Evolutionary conservation across 352 stramenopile genomes (phyloP), one percentile per base, ranked within the genome.

Genomic region (Pythium phragmiticola): DNA sequence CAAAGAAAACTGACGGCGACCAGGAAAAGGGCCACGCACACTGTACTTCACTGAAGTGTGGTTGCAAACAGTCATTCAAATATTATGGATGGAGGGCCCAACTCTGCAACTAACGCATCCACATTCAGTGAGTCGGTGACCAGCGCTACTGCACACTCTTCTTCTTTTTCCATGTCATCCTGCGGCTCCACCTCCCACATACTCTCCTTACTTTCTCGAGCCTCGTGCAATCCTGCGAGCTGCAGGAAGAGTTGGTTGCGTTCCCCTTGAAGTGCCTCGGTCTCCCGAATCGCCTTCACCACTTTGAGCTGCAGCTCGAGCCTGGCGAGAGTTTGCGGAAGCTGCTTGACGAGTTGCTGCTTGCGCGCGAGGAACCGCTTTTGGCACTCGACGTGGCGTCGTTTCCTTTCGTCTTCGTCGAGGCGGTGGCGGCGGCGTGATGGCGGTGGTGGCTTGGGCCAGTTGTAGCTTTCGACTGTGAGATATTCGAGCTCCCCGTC

Each of bases 341-440:
- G 33, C 50, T 57, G 50, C 33, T 43, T n/a, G 9, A 45, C 12
- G 0, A 13, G 2, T 2, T n/a, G 50, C 3, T n/a, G 30, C 50
- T 57, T 57, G 50, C 50, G 50, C n/a, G 7, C n/a, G 33, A 42
- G 50, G 8, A 57, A 57, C 34, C 33, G 50, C 50, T 57, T 57
- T 33, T 57, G 50, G 33, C 30, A 57, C 34, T 57, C 50, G 50
- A 7, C 14, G 33, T 57, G 50, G 30, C 50, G 50, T 16, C 50
- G 50, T 14, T 33, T 30, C 7, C 50, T 33, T n/a, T 57, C 50
- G 1, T 33, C 12, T 8, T 57, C 50, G 50, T 43, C 33, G 17
- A 57, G 17, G 6, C 34, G 50, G 7, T 17, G 4, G 8, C 23
- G 30, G 17, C 45, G 28, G 33, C 14, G 28, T 23, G 23, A 7